These are phyloP conservation scores for Saccharomyces paradoxus DNA, from an alignment of 805 yeast species.

Conservation along the genomic window DNA sequence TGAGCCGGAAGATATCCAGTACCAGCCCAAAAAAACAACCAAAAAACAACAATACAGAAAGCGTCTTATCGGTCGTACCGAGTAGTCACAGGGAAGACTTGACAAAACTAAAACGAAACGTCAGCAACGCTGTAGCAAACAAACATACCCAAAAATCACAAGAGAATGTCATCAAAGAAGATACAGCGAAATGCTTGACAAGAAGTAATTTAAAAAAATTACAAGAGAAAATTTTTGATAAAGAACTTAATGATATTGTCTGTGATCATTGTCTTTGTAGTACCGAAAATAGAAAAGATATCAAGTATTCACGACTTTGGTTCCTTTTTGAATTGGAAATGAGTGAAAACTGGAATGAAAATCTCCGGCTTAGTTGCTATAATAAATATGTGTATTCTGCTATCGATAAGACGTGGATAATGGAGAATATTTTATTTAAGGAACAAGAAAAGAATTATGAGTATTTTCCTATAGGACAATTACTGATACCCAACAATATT, in stretches of 20 bases:
- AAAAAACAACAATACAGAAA: neutral
- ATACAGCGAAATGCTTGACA: constrained; percentile 5
- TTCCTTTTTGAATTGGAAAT: constrained; percentile 30
- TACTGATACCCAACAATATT: constrained; percentile 7
- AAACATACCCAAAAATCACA: neutral
- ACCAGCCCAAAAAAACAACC: neutral
- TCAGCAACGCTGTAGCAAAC: neutral
- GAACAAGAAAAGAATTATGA: constrained; percentile 5
- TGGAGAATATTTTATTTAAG: constrained; percentile 8
- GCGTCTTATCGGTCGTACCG: neutral
- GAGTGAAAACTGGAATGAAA: constrained; percentile 15
- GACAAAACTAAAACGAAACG: neutral
- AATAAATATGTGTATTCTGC: constrained; percentile 18
- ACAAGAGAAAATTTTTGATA: constrained; percentile 15
- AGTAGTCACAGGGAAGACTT: neutral
- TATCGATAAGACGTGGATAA: constrained; percentile 17
- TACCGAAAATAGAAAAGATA: constrained; percentile 6
- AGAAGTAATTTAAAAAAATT: constrained; percentile 12
- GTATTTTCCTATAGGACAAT: constrained; percentile 9
- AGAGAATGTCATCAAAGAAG: neutral
- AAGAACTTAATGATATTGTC: constrained; percentile 7
- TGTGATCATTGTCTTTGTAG: constrained; percentile 20
- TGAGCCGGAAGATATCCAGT: neutral
- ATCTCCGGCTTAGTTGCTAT: constrained; percentile 26
- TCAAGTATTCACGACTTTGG: constrained; percentile 18